Evolutionary conservation across 176 grass and related monocot genomes (phyloP).

Genomic region (Eragrostis nindensis): DNA sequence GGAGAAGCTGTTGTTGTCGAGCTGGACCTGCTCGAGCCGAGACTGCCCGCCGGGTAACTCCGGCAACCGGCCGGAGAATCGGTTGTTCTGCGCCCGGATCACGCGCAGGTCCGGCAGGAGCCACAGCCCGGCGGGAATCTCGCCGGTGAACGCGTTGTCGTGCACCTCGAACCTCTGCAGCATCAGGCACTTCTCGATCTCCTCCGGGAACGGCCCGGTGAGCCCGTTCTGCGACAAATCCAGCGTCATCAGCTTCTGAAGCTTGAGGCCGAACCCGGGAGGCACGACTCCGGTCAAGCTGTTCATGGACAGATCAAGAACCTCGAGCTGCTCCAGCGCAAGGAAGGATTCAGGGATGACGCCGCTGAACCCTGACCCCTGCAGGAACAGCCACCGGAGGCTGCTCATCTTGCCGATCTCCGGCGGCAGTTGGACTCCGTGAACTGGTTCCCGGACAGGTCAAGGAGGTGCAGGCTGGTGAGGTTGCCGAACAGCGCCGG

Average conservation of each 20-base stretch:
- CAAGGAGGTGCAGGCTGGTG: conserved; percentile 58
- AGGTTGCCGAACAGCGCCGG: conserved; percentile 63
- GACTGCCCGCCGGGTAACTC: conserved; percentile 46
- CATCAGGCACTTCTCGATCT: conserved; percentile 48
- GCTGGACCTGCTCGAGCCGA: conserved; percentile 72
- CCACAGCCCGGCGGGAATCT: conserved; percentile 69
- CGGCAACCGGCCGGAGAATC: conserved; percentile 53
- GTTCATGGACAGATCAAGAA: conserved; percentile 76
- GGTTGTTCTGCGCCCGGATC: conserved; percentile 64
- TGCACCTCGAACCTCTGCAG: conserved; percentile 76
- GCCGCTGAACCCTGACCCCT: conserved; percentile 64
- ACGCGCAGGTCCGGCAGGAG: conserved; percentile 63
- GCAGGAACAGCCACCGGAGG: conserved; percentile 63
- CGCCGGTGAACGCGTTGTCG: conserved; percentile 61
- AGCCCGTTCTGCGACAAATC: conserved; percentile 68
- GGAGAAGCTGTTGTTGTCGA: conserved; percentile 76
- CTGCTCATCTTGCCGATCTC: conserved; percentile 51
- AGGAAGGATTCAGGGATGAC: conserved; percentile 50
- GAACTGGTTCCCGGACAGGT: conserved; percentile 74
- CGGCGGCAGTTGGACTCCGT: conserved; percentile 57
- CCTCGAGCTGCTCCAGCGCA: conserved; percentile 55
- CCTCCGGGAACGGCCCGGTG: conserved; percentile 60
- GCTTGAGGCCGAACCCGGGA: conserved; percentile 47
- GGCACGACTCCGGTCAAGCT: conserved; percentile 59
- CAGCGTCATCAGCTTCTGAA: conserved; percentile 51